Evolutionary conservation across 2,329 filamentous ascomycete species (phyloP).

Genomic region (Sporothrix schenckii): DNA sequence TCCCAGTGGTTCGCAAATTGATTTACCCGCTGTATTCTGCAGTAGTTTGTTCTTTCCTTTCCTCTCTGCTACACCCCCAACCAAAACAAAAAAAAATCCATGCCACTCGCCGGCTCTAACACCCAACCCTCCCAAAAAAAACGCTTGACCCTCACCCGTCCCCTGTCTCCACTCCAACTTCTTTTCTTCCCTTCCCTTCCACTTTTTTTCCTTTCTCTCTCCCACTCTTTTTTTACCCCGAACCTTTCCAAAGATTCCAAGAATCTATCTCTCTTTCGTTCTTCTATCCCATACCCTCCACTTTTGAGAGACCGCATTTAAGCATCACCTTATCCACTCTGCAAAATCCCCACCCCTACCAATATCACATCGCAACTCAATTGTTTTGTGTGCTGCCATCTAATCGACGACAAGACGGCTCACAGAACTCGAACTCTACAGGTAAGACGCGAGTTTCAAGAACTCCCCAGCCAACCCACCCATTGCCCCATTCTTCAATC

Average conservation of each 20-base stretch:
- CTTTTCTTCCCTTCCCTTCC: conserved; percentile 33
- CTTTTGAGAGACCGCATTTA: conserved; percentile 37
- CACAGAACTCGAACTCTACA: conserved; percentile 25
- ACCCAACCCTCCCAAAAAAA: conserved; percentile 30
- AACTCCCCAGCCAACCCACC: not conserved
- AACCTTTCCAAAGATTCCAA: conserved; percentile 30
- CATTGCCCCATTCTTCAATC: not conserved
- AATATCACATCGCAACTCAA: conserved; percentile 29
- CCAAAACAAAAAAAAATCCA: conserved; percentile 25
- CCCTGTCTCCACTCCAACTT: conserved; percentile 39
- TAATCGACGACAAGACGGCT: conserved; percentile 31
- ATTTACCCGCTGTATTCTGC: conserved; percentile 22
- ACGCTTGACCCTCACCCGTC: conserved; percentile 15
- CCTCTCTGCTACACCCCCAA: conserved; percentile 6
- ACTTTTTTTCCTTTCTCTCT: conserved; percentile 33
- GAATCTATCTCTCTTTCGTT: conserved; percentile 24
- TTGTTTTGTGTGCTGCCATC: conserved; percentile 31
- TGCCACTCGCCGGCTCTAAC: conserved; percentile 20
- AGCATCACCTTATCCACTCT: conserved; percentile 37
- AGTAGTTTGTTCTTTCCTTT: conserved; percentile 19
- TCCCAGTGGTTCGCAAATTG: not conserved
- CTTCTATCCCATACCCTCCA: conserved; percentile 35
- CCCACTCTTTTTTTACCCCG: conserved; percentile 28
- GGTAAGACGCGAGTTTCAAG: conserved; percentile 23
- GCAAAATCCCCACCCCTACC: conserved; percentile 36